Evolutionary conservation across 106 monocot species (phyloP), one percentile per base, ranked within the genome.

Genomic region (Apostasia shenzhenica): DNA sequence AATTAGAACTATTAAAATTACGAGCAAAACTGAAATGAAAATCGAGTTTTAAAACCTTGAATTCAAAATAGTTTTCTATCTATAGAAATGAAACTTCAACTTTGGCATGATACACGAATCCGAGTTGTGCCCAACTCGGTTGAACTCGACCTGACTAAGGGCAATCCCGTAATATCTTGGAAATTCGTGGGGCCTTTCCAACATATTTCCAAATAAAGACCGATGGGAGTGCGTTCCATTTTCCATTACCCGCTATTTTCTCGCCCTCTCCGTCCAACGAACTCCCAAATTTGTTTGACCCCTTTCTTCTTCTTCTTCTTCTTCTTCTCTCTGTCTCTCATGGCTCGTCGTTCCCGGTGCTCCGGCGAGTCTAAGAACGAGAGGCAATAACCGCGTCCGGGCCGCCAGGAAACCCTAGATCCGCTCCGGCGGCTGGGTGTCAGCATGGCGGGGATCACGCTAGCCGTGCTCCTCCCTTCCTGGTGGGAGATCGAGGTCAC

Each of bases 401-500:
- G 2, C 26, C 11, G 47, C 54, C 47, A 14, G 37, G 45, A 50
- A 79, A 26, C 69, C 75, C 77, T 73, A 80, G 66, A 42, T 68
- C 6, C 0, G 12, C 40, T 38, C 41, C 5, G 10, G 2, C 26
- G 37, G 47, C 54, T 46, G 43, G 37, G 45, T 14, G 26, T 41
- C 45, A 55, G 37, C 49, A 83, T 84, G 88, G 73, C 64, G 73
- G 82, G 67, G 61, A 42, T 73, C 76, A 76, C 79, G 26, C 9
- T 79, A 2, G 70, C 67, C 10, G 50, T 78, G 58, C 76, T 92
- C 63, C 44, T 92, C 40, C 91, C 91, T 54, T 78, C 91, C 37
- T 73, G 66, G 79, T 85, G 87, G 91, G 91, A 92, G 74, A 76
- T 92, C 70, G 80, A 92, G 78, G 79, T 88, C 66, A 67, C 87